These are phyloP conservation scores for Lasiodiplodia gonubiensis DNA, from an alignment of 2,329 filamentous ascomycete species.

Conservation along the genomic window DNA sequence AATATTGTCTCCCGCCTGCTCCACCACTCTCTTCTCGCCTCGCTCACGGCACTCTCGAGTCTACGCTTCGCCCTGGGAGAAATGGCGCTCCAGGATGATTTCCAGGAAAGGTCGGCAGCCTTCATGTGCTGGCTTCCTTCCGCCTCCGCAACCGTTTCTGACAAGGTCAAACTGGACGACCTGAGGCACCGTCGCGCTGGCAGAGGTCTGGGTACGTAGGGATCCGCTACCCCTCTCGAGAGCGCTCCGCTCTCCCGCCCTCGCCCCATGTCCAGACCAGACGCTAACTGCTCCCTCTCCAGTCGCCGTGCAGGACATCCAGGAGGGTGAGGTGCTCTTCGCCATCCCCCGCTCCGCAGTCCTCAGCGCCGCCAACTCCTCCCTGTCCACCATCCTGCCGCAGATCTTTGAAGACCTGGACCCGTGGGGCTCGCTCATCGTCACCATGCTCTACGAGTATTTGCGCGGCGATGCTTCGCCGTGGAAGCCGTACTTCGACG, in stretches of 20 bases:
- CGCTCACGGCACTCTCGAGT: not conserved
- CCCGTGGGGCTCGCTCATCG: slow-evolving; percentile 66
- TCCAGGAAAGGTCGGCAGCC: slow-evolving; percentile 52
- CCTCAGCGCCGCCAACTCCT: slow-evolving; percentile 75
- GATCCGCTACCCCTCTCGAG: slow-evolving; percentile 18
- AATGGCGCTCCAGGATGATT: slow-evolving; percentile 35
- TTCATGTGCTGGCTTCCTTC: slow-evolving; percentile 65
- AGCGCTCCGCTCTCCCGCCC: not conserved
- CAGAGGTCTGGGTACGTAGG: slow-evolving; percentile 66
- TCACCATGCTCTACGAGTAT: slow-evolving; percentile 80
- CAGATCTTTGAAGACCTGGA: slow-evolving; percentile 43
- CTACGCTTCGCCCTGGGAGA: not conserved
- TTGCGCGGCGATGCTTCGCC: slow-evolving; percentile 63
- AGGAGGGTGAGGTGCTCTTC: slow-evolving; percentile 78
- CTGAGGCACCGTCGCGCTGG: slow-evolving; percentile 62
- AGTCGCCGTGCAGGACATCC: slow-evolving; percentile 76
- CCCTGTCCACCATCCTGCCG: slow-evolving; percentile 62
- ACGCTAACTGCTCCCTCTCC: slow-evolving; percentile 12
- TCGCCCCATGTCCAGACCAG: not conserved
- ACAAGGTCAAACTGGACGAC: slow-evolving; percentile 65
- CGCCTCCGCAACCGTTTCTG: slow-evolving; percentile 60
- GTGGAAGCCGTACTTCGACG: slow-evolving; percentile 79
- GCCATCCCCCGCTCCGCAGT: slow-evolving; percentile 75
- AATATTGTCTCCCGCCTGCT: slow-evolving; percentile 22
- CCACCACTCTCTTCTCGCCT: not conserved